phyloP scores from a whole-genome alignment of 441 rosid species.

The Melianthus villosus region DNA sequence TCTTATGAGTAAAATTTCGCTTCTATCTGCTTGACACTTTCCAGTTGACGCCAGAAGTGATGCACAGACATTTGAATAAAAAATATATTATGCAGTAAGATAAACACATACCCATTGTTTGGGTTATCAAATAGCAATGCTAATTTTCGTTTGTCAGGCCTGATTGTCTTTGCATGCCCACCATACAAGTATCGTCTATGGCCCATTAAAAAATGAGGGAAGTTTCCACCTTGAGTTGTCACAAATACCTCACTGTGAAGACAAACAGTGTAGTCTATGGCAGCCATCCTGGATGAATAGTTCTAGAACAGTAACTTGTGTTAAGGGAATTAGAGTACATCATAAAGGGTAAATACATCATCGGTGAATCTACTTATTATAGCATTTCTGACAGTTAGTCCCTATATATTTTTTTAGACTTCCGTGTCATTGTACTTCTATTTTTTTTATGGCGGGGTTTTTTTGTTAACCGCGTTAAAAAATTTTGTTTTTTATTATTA shows the following conservation, averaged over 20 bases:
- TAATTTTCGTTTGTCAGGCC: conserved; percentile 94
- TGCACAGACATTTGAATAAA: no score
- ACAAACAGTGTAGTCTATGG: conserved; percentile 96
- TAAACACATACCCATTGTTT: conserved; percentile 53
- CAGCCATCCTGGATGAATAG: conserved; percentile 98
- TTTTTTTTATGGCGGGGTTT: no score
- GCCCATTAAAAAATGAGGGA: conserved; percentile 98
- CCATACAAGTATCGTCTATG: conserved; percentile 83
- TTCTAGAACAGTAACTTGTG: conserved; percentile 45
- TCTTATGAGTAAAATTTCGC: no score
- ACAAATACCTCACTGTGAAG: conserved; percentile 99
- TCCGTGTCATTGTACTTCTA: no score
- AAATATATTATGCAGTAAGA: neutral
- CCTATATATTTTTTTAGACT: no score
- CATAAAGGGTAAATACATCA: no score
- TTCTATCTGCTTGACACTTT: no score
- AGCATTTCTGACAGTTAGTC: no score
- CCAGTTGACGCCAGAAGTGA: no score
- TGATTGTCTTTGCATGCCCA: conserved; percentile 89
- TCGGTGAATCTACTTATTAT: no score
- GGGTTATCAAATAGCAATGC: conserved; percentile 95
- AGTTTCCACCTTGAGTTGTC: conserved; percentile 99
- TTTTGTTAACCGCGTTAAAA: no score
- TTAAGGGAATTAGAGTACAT: conserved; percentile 18
- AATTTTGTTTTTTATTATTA: no score